phyloP scores from a whole-genome alignment of 2,329 filamentous ascomycete genomes.

The Conoideocrella luteorostrata region DNA sequence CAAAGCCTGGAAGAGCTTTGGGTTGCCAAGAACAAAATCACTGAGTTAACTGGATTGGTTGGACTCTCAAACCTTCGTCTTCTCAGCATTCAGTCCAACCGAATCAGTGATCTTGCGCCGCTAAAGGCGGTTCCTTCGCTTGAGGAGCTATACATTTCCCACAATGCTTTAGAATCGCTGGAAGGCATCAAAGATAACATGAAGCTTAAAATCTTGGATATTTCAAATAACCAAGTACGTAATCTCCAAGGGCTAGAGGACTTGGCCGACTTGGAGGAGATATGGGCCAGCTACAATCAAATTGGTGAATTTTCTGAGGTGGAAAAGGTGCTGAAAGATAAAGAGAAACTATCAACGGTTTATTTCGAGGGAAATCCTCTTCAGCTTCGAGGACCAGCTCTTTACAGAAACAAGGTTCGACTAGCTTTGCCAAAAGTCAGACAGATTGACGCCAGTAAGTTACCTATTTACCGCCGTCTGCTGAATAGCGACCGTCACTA shows the following conservation, averaged over 20 bases:
- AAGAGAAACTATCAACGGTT: conserved; percentile 75
- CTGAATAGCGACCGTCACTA: background rate
- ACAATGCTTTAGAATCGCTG: conserved; percentile 80
- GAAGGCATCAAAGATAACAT: conserved; percentile 62
- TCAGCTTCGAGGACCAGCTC: conserved; percentile 68
- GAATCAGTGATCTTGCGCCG: conserved; percentile 71
- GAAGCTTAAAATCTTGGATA: conserved; percentile 72
- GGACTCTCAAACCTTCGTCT: conserved; percentile 74
- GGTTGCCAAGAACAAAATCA: conserved; percentile 96
- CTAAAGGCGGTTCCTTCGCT: conserved; percentile 68
- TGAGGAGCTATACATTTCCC: conserved; percentile 91
- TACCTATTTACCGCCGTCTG: background rate
- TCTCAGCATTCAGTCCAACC: conserved; percentile 92
- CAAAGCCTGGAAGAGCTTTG: conserved; percentile 80
- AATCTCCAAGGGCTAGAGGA: conserved; percentile 66
- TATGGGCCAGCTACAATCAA: conserved; percentile 92
- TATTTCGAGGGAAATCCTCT: conserved; percentile 96
- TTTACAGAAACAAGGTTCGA: conserved; percentile 91
- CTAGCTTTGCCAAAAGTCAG: conserved; percentile 79
- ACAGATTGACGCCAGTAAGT: conserved; percentile 97
- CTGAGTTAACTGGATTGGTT: conserved; percentile 69
- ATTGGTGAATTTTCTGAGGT: conserved; percentile 76
- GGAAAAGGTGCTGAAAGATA: conserved; percentile 70
- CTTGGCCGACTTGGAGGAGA: conserved; percentile 70
- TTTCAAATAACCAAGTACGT: conserved; percentile 79